Conservation (phyloP, 2,329 filamentous ascomycete species). For the Aspergillus aculeatus region DNA sequence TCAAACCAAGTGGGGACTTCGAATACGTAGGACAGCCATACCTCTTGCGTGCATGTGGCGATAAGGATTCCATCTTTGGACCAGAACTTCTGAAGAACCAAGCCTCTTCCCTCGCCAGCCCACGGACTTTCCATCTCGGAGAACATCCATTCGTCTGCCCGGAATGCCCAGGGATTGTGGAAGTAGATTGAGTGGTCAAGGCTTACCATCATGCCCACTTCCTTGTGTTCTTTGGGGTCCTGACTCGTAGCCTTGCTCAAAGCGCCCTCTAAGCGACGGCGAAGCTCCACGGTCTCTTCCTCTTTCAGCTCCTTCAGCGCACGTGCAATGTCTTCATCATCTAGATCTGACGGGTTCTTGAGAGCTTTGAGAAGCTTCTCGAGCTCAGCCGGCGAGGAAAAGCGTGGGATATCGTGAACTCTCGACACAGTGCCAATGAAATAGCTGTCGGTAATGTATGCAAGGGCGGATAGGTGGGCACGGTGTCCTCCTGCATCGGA, state of each 20-base stretch:
- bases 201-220: conserved; percentile 53
- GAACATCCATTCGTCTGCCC: conserved; percentile 53
- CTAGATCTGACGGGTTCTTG: conserved; percentile 46
- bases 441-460: conserved; percentile 89
- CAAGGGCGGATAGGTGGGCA: conserved; percentile 81
- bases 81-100: conserved; percentile 52
- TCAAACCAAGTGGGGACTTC: neutral
- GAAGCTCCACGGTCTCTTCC: conserved; percentile 43
- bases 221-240: conserved; percentile 29
- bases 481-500: conserved; percentile 69
- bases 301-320: conserved; percentile 45
- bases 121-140: conserved; percentile 52
- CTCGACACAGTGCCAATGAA: conserved; percentile 88
- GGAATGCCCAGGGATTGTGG: conserved; percentile 49
- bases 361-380: conserved; percentile 40
- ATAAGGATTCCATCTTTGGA: conserved; percentile 48
- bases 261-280: conserved; percentile 34
- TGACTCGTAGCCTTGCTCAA: conserved; percentile 27
- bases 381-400: conserved; percentile 54
- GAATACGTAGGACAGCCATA: conserved; percentile 27
- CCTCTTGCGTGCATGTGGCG: conserved; percentile 53
- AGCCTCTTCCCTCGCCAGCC: conserved; percentile 51
- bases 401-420: conserved; percentile 77
- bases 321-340: conserved; percentile 39
- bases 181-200: conserved; percentile 54